Evolutionary conservation across 805 yeast species (phyloP).

Genomic region (Kluyveromyces starmeri): DNA sequence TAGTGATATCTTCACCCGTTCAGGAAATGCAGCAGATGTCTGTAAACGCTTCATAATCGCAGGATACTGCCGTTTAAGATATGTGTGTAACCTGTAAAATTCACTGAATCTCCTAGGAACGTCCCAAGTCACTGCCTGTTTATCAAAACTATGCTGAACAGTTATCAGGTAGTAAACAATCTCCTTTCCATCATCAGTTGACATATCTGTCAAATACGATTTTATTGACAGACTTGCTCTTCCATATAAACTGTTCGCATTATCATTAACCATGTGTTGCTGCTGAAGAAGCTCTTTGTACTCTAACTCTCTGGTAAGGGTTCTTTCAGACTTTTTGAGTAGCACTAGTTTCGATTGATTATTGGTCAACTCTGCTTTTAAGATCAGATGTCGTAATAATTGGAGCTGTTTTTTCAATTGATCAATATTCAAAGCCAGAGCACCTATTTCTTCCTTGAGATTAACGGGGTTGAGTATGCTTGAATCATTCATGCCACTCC

Average conservation of each 20-base stretch:
- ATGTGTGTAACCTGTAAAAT: slow-evolving; percentile 61
- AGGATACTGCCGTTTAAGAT: slow-evolving; percentile 42
- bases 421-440: slow-evolving; percentile 48
- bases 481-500: not conserved
- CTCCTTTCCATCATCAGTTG: slow-evolving; percentile 48
- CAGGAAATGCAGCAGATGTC: slow-evolving; percentile 30
- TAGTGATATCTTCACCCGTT: slow-evolving; percentile 53
- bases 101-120: slow-evolving; percentile 87
- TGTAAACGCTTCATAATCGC: slow-evolving; percentile 47
- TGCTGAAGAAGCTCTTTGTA: slow-evolving; percentile 67
- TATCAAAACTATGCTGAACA: slow-evolving; percentile 49
- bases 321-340: slow-evolving; percentile 54
- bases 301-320: slow-evolving; percentile 64
- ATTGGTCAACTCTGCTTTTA: slow-evolving; percentile 80
- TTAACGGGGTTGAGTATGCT: slow-evolving; percentile 6
- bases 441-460: slow-evolving; percentile 56
- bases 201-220: slow-evolving; percentile 41
- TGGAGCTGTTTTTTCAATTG: slow-evolving; percentile 51
- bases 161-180: slow-evolving; percentile 68
- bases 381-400: slow-evolving; percentile 56
- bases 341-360: slow-evolving; percentile 61
- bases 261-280: slow-evolving; percentile 75
- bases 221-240: slow-evolving; percentile 46
- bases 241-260: slow-evolving; percentile 66
- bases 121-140: slow-evolving; percentile 69